Conservation (phyloP, 805 yeast genomes). For the Naumovozyma baii region DNA sequence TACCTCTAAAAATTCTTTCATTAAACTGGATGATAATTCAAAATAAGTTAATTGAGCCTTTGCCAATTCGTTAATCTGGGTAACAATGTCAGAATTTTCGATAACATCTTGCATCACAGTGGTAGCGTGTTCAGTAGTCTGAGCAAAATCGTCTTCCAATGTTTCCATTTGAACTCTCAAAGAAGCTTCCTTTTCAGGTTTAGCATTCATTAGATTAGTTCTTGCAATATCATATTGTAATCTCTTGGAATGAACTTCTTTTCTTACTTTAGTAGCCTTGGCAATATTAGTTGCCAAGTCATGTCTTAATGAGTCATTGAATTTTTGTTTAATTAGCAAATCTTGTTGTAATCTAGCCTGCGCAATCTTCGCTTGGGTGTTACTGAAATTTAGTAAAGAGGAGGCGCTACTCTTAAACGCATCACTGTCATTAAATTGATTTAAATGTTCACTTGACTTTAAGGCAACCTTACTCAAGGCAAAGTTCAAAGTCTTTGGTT, state of each 20-base stretch:
- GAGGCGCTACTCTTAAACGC: conserved; percentile 30
- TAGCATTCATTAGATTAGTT: conserved; percentile 39
- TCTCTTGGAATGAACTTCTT: conserved; percentile 67
- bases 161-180: conserved; percentile 70
- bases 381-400: conserved; percentile 57
- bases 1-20: conserved; percentile 45
- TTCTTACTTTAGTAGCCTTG: conserved; percentile 60
- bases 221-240: conserved; percentile 74
- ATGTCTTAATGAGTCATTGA: conserved; percentile 56
- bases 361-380: conserved; percentile 64
- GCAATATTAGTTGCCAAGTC: conserved; percentile 51
- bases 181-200: conserved; percentile 60
- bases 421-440: conserved; percentile 6
- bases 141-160: conserved; percentile 83
- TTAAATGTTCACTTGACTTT: conserved; percentile 29
- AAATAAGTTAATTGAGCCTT: conserved; percentile 76
- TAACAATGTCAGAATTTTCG: conserved; percentile 57
- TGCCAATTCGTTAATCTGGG: conserved; percentile 57
- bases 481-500: conserved; percentile 75
- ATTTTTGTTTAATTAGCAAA: conserved; percentile 55
- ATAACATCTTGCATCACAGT: conserved; percentile 72
- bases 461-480: conserved; percentile 72
- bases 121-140: conserved; percentile 81
- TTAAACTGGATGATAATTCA: conserved; percentile 60
- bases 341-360: conserved; percentile 79